Evolutionary conservation across 805 yeast species (phyloP).

Genomic region (Ogataea henricii): DNA sequence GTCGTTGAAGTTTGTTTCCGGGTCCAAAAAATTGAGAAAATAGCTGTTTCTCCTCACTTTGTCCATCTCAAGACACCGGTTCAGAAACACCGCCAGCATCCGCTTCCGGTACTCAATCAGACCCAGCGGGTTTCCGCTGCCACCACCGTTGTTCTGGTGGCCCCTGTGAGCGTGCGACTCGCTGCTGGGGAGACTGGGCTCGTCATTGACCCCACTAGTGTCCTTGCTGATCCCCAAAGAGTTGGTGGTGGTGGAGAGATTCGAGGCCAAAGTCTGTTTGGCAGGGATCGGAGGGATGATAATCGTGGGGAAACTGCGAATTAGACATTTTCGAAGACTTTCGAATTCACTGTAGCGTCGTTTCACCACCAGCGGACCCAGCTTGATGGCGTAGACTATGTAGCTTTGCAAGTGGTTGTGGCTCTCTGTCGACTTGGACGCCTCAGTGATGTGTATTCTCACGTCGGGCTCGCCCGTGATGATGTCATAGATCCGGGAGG

Average conservation of each 20-base stretch:
- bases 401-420: constrained; percentile 48
- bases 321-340: constrained; percentile 68
- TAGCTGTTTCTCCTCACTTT: constrained; percentile 60
- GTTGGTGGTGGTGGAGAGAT: constrained; percentile 32
- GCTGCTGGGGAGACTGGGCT: constrained; percentile 8
- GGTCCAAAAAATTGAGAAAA: constrained; percentile 79
- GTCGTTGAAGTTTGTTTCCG: constrained; percentile 82
- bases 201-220: constrained; percentile 5
- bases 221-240: constrained; percentile 26
- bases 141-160: constrained; percentile 4
- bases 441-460: constrained; percentile 58
- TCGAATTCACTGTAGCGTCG: constrained; percentile 94
- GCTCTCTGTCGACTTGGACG: constrained; percentile 84
- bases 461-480: constrained; percentile 19
- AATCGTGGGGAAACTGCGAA: constrained; percentile 73
- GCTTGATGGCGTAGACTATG: constrained; percentile 77
- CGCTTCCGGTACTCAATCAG: constrained; percentile 65
- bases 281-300: constrained; percentile 94
- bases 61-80: constrained; percentile 64
- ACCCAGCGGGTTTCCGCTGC: constrained; percentile 15
- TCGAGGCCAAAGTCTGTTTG: constrained; percentile 60
- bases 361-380: constrained; percentile 63
- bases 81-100: constrained; percentile 73
- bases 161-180: constrained; percentile 5
- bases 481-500: constrained; percentile 30